Evolutionary conservation across 768 basidiomycete species (phyloP).

Genomic region (Rhodotorula babjevae): DNA sequence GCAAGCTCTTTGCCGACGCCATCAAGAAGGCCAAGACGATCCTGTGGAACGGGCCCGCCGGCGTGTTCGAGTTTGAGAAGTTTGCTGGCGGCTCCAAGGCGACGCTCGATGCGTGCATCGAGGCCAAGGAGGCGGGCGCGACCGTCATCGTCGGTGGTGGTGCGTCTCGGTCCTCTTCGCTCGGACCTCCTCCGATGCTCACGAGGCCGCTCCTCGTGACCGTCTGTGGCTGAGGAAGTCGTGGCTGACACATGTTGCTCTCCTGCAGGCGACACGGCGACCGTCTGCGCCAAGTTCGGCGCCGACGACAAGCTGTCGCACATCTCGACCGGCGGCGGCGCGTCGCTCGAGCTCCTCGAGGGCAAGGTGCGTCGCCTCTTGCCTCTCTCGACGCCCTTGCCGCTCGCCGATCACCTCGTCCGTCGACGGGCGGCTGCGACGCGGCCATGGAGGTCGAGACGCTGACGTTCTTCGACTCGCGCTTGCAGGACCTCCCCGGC

Average conservation of each 20-base stretch:
- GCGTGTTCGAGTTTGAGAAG: constrained; percentile 92
- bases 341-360: constrained; percentile 89
- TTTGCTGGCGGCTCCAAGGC: constrained; percentile 80
- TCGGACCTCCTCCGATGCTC: no score
- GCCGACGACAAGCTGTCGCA: constrained; percentile 88
- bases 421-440: not conserved
- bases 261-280: constrained; percentile 76
- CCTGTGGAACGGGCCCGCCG: constrained; percentile 89
- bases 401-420: fast-evolving
- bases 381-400: no score
- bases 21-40: constrained; percentile 89
- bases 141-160: constrained; percentile 88
- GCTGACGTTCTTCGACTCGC: not conserved
- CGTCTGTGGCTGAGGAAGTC: no score
- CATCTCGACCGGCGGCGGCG: constrained; percentile 81
- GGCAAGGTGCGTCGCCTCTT: constrained; percentile 79
- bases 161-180: constrained; percentile 27
- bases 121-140: constrained; percentile 77
- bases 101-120: constrained; percentile 76
- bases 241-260: not conserved
- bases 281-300: constrained; percentile 77
- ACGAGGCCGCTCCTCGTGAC: no score
- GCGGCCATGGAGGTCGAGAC: not conserved
- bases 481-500: constrained; percentile 61
- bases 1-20: constrained; percentile 68